These are phyloP conservation scores for Pelargonium citronellum DNA, from an alignment of 441 rosid species.

Conservation along the genomic window DNA sequence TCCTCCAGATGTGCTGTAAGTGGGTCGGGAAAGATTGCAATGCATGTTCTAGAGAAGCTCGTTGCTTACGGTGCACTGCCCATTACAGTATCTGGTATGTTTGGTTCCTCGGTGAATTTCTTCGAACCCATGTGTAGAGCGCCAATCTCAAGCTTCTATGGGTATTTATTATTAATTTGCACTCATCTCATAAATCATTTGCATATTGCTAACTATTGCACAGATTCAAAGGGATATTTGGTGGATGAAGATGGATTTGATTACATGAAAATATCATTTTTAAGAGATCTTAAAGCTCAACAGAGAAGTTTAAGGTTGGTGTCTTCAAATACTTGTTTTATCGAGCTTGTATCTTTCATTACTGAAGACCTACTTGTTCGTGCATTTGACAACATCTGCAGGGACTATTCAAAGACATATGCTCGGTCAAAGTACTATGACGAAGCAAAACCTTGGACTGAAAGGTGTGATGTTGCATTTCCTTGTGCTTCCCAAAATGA, in stretches of 20 bases:
- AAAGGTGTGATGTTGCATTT: constrained; percentile 88
- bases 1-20: constrained; percentile 78
- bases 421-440: constrained; percentile 92
- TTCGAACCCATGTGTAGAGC: constrained; percentile 10
- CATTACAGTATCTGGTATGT: constrained; percentile 76
- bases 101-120: constrained; percentile 13
- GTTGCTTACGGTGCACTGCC: constrained; percentile 94
- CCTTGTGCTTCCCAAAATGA: constrained; percentile 96
- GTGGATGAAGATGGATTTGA: constrained; percentile 98
- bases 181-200: constrained; percentile 13
- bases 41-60: constrained; percentile 98
- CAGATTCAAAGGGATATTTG: constrained; percentile 94
- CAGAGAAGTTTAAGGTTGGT: constrained; percentile 87
- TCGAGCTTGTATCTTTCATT: constrained; percentile 9
- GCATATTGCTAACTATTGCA: constrained; percentile 22
- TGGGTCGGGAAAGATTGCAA: constrained; percentile 96
- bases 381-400: constrained; percentile 33
- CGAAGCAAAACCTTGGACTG: constrained; percentile 94
- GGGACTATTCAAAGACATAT: constrained; percentile 96
- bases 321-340: constrained; percentile 3
- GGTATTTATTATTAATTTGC: neutral
- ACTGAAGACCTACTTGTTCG: constrained; percentile 3
- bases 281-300: constrained; percentile 92
- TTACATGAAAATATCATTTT: constrained; percentile 82
- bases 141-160: neutral